These are phyloP conservation scores for Podila horticola DNA, from an alignment of 192 early-diverging fungal genomes.

Conservation along the genomic window DNA sequence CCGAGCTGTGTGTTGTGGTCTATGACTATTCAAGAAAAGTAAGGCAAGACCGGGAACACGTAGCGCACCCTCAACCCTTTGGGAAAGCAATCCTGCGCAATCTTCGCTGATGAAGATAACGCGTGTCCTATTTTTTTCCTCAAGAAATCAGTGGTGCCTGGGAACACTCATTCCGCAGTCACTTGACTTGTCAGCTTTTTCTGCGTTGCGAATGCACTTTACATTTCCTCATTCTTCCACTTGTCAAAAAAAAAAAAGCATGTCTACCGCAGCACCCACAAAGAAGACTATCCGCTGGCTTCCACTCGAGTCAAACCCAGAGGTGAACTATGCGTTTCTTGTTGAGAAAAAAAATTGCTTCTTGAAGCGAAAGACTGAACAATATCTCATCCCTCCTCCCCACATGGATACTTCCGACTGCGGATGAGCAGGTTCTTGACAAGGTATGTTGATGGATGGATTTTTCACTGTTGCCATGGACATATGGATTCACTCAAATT, in stretches of 20 bases:
- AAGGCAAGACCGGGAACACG: not conserved
- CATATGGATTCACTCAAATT: not conserved
- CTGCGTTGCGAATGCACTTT: not conserved
- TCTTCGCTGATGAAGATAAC: too few species aligned
- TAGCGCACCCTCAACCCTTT: too few species aligned
- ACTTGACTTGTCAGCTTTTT: not conserved
- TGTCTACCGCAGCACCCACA: not conserved
- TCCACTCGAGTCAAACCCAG: conserved; percentile 91
- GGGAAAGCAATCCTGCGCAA: too few species aligned
- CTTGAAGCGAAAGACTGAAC: not conserved
- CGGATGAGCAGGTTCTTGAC: conserved; percentile 66
- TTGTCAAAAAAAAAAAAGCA: conserved; percentile 3
- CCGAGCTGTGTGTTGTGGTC: too few species aligned
- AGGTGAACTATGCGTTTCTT: conserved; percentile 53
- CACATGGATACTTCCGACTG: not conserved
- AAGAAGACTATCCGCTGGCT: conserved; percentile 73
- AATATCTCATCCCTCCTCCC: too few species aligned
- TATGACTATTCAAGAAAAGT: not conserved
- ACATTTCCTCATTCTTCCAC: not conserved
- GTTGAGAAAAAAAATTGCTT: not conserved
- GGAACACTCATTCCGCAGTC: not conserved
- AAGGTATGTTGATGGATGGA: conserved; percentile 51
- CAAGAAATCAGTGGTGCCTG: not conserved
- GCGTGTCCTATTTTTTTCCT: too few species aligned
- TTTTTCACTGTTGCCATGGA: not conserved